phyloP scores from a whole-genome alignment of 495 filamentous ascomycete genomes.

The Tuber microsphaerosporum region DNA sequence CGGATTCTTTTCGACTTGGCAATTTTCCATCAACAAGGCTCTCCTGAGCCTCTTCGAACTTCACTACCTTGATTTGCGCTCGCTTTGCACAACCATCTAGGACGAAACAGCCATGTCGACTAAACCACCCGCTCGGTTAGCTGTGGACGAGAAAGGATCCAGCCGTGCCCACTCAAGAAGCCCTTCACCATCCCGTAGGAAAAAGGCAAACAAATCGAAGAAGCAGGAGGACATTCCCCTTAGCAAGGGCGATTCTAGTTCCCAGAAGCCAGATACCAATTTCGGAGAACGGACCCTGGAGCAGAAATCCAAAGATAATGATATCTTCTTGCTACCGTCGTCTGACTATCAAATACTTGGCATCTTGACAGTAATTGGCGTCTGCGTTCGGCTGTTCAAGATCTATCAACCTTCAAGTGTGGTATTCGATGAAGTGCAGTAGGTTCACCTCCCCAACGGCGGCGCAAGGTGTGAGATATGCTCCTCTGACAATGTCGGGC shows the following conservation, averaged over 20 bases:
- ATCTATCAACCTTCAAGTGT: constrained; percentile 96
- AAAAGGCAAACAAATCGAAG: constrained; percentile 18
- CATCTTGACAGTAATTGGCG: constrained; percentile 65
- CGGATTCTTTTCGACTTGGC: constrained; percentile 13
- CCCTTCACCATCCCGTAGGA: constrained; percentile 26
- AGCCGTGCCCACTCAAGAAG: constrained; percentile 24
- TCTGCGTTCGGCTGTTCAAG: constrained; percentile 78
- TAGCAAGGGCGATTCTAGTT: background rate
- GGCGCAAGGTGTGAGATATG: background rate
- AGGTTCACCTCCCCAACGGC: constrained; percentile 43
- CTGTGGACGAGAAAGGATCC: constrained; percentile 32
- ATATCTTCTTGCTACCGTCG: constrained; percentile 64
- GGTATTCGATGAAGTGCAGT: constrained; percentile 99
- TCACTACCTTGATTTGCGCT: background rate
- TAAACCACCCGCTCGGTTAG: constrained; percentile 30
- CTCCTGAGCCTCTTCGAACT: constrained; percentile 6
- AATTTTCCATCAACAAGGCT: constrained; percentile 13
- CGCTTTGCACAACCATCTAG: constrained; percentile 8
- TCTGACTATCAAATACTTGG: constrained; percentile 74
- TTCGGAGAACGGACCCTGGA: background rate
- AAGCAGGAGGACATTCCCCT: background rate
- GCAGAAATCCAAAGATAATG: constrained; percentile 55
- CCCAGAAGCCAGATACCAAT: constrained; percentile 10
- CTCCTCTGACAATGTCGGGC: background rate
- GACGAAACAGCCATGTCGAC: constrained; percentile 23